Conservation (phyloP, 805 yeast species). For the Suhomyces prunicola region DNA sequence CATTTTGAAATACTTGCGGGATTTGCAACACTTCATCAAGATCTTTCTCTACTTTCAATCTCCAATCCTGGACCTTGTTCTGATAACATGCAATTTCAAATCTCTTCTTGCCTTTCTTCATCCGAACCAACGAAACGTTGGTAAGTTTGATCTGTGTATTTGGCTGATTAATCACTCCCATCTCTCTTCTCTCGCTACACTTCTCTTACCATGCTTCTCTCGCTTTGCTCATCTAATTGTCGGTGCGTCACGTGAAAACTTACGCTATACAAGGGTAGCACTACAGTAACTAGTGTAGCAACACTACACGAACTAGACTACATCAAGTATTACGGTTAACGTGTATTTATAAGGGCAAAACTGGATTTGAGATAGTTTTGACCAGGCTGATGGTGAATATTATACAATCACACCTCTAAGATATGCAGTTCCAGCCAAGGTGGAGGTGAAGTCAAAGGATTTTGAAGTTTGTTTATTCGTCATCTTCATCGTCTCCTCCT, state of each 20-base stretch:
- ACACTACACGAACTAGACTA: background rate
- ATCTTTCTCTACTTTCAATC: constrained; percentile 85
- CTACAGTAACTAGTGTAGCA: too few relatives aligned
- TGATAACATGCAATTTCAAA: constrained; percentile 96
- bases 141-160: constrained; percentile 84
- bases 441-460: background rate
- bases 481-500: constrained; percentile 60
- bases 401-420: background rate
- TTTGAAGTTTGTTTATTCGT: constrained; percentile 15
- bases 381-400: background rate
- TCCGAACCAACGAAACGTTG: constrained; percentile 87
- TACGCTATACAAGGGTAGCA: too few relatives aligned
- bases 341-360: background rate
- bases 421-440: background rate
- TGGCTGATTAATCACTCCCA: constrained; percentile 73
- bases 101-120: constrained; percentile 87
- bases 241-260: background rate
- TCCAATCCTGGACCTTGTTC: constrained; percentile 94
- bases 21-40: constrained; percentile 94
- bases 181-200: background rate
- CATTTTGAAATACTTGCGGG: constrained; percentile 90
- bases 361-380: background rate
- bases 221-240: background rate
- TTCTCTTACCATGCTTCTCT: background rate
- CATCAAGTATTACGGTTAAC: background rate